Conservation (phyloP, 768 basidiomycete genomes). For the Pleurotus platypus region DNA sequence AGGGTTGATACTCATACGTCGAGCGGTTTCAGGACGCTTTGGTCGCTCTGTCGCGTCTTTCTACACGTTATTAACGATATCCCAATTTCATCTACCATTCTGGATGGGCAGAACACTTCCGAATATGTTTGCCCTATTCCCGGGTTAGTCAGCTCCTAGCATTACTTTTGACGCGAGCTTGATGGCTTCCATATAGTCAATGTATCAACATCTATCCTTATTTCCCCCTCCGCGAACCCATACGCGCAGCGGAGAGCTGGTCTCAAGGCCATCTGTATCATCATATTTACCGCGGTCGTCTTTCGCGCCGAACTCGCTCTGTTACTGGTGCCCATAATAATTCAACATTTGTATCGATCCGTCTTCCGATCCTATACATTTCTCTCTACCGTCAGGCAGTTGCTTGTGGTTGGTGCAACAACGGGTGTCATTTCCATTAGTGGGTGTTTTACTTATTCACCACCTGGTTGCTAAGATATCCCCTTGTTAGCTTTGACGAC, state of each 20-base stretch:
- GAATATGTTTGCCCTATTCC: slow-evolving; percentile 86
- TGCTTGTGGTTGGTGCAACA: slow-evolving; percentile 44
- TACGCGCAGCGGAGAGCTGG: slow-evolving; percentile 27
- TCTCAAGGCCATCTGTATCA: slow-evolving; percentile 44
- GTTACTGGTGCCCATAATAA: slow-evolving; percentile 56
- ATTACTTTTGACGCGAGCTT: slow-evolving; percentile 1
- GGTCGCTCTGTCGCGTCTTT: slow-evolving; percentile 52
- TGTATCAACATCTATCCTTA: slow-evolving; percentile 44
- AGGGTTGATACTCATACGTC: slow-evolving; percentile 59
- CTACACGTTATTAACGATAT: slow-evolving; percentile 67
- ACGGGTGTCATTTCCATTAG: slow-evolving; percentile 50
- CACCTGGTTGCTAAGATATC: not conserved
- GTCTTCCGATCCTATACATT: slow-evolving; percentile 39
- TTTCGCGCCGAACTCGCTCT: slow-evolving; percentile 79
- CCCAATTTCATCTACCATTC: slow-evolving; percentile 90
- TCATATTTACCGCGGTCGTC: slow-evolving; percentile 66
- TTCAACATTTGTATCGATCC: slow-evolving; percentile 48
- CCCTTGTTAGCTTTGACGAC: slow-evolving; percentile 52
- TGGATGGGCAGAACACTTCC: slow-evolving; percentile 94
- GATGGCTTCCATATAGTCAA: slow-evolving; percentile 48
- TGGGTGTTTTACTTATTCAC: slow-evolving; percentile 20
- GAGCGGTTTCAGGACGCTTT: slow-evolving; percentile 60
- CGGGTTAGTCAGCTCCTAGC: slow-evolving; percentile 47
- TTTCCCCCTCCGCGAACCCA: slow-evolving; percentile 39
- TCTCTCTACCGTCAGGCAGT: not conserved